These are phyloP conservation scores for Cenococcum geophilum DNA, from an alignment of 495 filamentous ascomycete genomes.

Conservation along the genomic window DNA sequence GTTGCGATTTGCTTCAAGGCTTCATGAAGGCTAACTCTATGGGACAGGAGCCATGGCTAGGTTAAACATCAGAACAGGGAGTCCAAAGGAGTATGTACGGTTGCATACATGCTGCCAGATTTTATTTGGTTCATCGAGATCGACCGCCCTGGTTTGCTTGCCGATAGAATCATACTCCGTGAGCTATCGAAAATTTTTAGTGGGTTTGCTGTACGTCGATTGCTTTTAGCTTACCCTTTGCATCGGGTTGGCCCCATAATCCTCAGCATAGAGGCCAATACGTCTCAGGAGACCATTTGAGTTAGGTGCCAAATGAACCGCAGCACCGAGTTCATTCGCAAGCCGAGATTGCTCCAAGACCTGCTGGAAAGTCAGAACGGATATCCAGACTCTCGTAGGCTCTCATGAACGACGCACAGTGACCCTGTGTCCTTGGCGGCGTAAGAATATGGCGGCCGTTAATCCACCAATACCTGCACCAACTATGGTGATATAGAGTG, in stretches of 20 bases:
- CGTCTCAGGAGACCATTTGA: slow-evolving; percentile 19
- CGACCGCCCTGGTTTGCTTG: slow-evolving; percentile 11
- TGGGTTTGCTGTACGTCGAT: background rate
- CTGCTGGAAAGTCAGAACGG: background rate
- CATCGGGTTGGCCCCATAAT: slow-evolving; percentile 13
- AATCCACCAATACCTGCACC: slow-evolving; percentile 24
- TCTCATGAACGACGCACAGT: too few species aligned
- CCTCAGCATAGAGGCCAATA: slow-evolving; percentile 17
- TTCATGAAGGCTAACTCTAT: slow-evolving; percentile 31
- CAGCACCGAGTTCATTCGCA: slow-evolving; percentile 21
- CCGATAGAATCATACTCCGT: slow-evolving; percentile 30
- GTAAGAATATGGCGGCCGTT: slow-evolving; percentile 15
- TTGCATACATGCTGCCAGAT: slow-evolving; percentile 29
- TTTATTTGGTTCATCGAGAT: slow-evolving; percentile 15
- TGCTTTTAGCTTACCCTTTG: background rate
- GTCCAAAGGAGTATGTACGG: background rate
- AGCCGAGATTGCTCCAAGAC: slow-evolving; percentile 22
- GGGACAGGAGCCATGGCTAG: slow-evolving; percentile 31
- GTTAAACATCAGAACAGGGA: background rate
- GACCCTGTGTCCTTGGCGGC: slow-evolving; percentile 18
- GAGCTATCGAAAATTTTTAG: background rate
- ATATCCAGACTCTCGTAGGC: too few species aligned
- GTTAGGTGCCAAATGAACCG: slow-evolving; percentile 25
- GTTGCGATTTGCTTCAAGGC: slow-evolving; percentile 30
- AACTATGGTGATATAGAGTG: slow-evolving; percentile 13